phyloP scores from a whole-genome alignment of 2,329 filamentous ascomycete species.

The Aureobasidium pullulans region DNA sequence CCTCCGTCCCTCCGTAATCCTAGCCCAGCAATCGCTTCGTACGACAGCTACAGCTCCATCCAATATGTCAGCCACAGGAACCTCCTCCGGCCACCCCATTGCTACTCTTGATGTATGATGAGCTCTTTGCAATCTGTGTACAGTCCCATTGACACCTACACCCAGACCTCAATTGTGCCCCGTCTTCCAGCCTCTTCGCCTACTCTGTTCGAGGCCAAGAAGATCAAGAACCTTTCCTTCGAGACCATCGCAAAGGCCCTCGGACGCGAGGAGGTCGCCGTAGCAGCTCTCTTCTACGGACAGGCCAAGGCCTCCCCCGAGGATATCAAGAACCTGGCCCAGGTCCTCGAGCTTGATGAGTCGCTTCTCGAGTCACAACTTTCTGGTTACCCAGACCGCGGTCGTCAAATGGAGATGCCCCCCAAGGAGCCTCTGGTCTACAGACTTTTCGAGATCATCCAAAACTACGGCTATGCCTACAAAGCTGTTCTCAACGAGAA shows the following conservation, averaged over 20 bases:
- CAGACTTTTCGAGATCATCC: slow-evolving; percentile 84
- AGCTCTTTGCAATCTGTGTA: neutral
- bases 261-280: slow-evolving; percentile 72
- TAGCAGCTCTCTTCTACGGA: slow-evolving; percentile 86
- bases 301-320: slow-evolving; percentile 66
- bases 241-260: slow-evolving; percentile 67
- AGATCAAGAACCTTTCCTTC: slow-evolving; percentile 66
- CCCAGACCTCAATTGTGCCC: slow-evolving; percentile 57
- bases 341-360: slow-evolving; percentile 55
- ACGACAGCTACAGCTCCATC: slow-evolving; percentile 4
- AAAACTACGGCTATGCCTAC: slow-evolving; percentile 95
- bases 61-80: slow-evolving; percentile 25
- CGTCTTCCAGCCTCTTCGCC: slow-evolving; percentile 64
- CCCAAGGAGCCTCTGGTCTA: slow-evolving; percentile 84
- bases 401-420: slow-evolving; percentile 72
- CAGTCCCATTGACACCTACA: slow-evolving; percentile 11
- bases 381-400: slow-evolving; percentile 71
- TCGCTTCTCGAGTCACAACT: slow-evolving; percentile 55
- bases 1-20: neutral
- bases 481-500: slow-evolving; percentile 96
- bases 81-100: slow-evolving; percentile 26
- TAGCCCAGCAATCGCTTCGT: slow-evolving; percentile 6
- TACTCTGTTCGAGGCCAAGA: slow-evolving; percentile 75
- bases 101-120: slow-evolving; percentile 23
- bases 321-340: slow-evolving; percentile 60